phyloP scores from a whole-genome alignment of 352 stramenopile genomes.

The Thalassiosira allenii region DNA sequence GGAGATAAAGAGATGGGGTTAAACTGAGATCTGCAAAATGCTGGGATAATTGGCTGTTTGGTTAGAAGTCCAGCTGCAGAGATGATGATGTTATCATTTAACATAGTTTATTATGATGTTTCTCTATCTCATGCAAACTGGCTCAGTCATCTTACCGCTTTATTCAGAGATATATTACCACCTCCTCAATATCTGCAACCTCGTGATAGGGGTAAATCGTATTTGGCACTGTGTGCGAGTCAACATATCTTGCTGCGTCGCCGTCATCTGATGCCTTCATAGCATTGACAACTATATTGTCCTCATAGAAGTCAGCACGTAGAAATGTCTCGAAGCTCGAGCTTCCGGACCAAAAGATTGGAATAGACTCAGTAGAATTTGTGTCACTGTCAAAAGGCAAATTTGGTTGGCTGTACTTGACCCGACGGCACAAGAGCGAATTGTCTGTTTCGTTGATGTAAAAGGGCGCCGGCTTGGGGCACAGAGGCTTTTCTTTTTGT shows the following conservation, averaged over 20 bases:
- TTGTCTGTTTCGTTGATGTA: slow-evolving; percentile 66
- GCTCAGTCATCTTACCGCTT: slow-evolving; percentile 1
- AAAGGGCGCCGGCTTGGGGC: slow-evolving; percentile 51
- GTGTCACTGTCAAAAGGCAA: slow-evolving; percentile 48
- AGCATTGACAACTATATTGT: slow-evolving; percentile 55
- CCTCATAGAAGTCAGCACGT: slow-evolving; percentile 51
- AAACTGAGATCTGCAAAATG: too few relatives aligned
- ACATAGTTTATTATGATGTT: neutral
- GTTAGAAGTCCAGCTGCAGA: too few relatives aligned
- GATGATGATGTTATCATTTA: too few relatives aligned
- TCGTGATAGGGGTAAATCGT: slow-evolving; percentile 53
- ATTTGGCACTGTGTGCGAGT: slow-evolving; percentile 54
- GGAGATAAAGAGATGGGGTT: too few relatives aligned
- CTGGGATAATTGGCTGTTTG: too few relatives aligned
- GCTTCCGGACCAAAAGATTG: slow-evolving; percentile 62
- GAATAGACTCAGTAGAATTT: slow-evolving; percentile 43
- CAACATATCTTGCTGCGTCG: slow-evolving; percentile 46
- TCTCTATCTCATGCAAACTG: neutral
- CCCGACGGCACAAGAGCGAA: slow-evolving; percentile 48
- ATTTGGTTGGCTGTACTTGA: slow-evolving; percentile 49
- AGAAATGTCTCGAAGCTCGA: slow-evolving; percentile 66
- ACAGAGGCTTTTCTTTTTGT: slow-evolving; percentile 56
- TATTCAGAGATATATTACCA: slow-evolving; percentile 34
- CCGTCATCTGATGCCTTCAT: slow-evolving; percentile 46
- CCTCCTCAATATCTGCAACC: slow-evolving; percentile 49